A percentile compares a stretch with the other conserved stretches of the same genome.
These are phyloP conservation scores for Cercospora citrullina DNA, from an alignment of 2,329 filamentous ascomycete genomes.

Conservation along the genomic window DNA sequence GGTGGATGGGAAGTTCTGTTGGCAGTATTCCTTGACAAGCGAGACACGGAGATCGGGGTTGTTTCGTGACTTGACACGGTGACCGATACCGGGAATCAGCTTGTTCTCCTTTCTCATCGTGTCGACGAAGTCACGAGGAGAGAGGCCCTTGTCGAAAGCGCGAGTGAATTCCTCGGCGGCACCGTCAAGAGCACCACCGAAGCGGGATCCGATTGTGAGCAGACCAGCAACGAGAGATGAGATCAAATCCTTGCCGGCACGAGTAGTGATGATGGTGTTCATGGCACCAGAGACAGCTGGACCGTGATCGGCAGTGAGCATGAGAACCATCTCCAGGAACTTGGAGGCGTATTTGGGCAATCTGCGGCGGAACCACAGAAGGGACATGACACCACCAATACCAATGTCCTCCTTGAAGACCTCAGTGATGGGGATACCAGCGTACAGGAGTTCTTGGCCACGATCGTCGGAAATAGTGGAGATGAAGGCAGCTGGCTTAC, in stretches of 20 bases:
- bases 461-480: slow-evolving; percentile 99
- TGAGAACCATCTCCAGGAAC: slow-evolving; percentile 99
- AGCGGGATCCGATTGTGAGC: slow-evolving; percentile 94
- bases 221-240: slow-evolving; percentile 93
- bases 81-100: slow-evolving; percentile 98
- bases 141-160: slow-evolving; percentile 96
- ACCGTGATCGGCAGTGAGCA: slow-evolving; percentile 99
- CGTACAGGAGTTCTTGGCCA: slow-evolving; percentile 98
- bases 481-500: slow-evolving; percentile 99
- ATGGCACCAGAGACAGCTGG: slow-evolving; percentile 98
- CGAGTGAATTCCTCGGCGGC: slow-evolving; percentile 98
- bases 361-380: slow-evolving; percentile 98
- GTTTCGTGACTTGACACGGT: slow-evolving; percentile 99
- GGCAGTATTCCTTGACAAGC: slow-evolving; percentile 98
- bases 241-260: slow-evolving; percentile 98
- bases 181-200: slow-evolving; percentile 96
- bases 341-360: slow-evolving; percentile 95
- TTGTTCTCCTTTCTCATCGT: slow-evolving; percentile 99
- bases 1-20: slow-evolving; percentile 94
- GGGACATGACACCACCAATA: slow-evolving; percentile 99
- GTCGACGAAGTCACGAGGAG: slow-evolving; percentile 98
- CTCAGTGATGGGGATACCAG: slow-evolving; percentile 99
- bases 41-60: slow-evolving; percentile 99
- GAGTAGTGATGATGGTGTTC: slow-evolving; percentile 99
- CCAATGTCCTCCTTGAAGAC: slow-evolving; percentile 99